Evolutionary conservation across 2,329 filamentous ascomycete genomes (phyloP).

Genomic region (Diplodia sapinea): DNA sequence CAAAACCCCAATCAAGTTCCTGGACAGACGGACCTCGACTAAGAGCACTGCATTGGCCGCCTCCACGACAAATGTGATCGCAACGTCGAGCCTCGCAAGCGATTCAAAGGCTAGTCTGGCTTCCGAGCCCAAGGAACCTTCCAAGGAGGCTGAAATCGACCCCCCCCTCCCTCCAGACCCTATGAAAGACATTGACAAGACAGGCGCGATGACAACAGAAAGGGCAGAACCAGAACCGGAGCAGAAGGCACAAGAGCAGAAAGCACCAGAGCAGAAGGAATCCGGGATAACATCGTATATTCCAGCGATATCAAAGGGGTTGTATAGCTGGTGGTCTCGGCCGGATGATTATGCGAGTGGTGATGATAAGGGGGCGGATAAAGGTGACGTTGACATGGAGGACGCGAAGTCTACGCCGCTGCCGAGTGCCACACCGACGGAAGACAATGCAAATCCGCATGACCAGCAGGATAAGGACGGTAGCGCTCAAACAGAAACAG

Average conservation of each 20-base stretch:
- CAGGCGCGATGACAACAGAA: slow-evolving; percentile 2
- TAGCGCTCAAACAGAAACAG: slow-evolving; percentile 33
- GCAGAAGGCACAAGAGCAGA: slow-evolving; percentile 33
- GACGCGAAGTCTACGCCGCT: slow-evolving; percentile 51
- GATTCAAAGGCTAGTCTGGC: slow-evolving; percentile 35
- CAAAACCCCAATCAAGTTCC: slow-evolving; percentile 44
- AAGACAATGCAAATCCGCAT: slow-evolving; percentile 39
- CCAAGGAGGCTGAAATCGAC: slow-evolving; percentile 39
- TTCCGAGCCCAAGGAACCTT: slow-evolving; percentile 33
- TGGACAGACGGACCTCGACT: slow-evolving; percentile 52
- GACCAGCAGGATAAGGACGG: slow-evolving; percentile 36
- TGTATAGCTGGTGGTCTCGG: slow-evolving; percentile 59
- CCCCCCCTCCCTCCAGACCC: slow-evolving; percentile 54
- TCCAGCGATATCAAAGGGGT: slow-evolving; percentile 39
- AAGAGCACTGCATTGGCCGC: slow-evolving; percentile 54
- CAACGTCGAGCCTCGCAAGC: slow-evolving; percentile 46
- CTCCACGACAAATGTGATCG: slow-evolving; percentile 54
- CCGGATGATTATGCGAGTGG: slow-evolving; percentile 52
- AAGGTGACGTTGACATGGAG: slow-evolving; percentile 37
- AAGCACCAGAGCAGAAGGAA: slow-evolving; percentile 33
- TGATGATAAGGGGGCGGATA: slow-evolving; percentile 41
- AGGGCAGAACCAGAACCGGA: slow-evolving; percentile 28
- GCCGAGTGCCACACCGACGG: slow-evolving; percentile 46
- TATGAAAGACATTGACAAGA: slow-evolving; percentile 13
- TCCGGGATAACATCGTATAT: slow-evolving; percentile 31